Evolutionary conservation across 768 basidiomycete genomes (phyloP).

Genomic region (Mrakia gelida): DNA sequence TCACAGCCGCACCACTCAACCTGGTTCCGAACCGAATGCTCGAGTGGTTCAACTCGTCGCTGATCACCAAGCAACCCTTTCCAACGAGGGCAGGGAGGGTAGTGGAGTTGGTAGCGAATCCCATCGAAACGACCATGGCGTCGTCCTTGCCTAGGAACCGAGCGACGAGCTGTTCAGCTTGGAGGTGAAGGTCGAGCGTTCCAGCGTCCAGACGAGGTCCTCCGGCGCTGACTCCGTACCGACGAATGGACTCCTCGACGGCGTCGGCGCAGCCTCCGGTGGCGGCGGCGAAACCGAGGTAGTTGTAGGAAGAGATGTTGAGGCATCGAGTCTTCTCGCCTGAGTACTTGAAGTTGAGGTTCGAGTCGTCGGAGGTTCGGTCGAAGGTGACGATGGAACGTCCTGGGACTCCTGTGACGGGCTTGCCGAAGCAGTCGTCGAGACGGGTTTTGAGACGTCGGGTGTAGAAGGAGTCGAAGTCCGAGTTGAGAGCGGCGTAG

Average conservation of each 20-base stretch:
- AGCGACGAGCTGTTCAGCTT: constrained; percentile 80
- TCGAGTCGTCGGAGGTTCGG: constrained; percentile 75
- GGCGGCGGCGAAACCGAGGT: constrained; percentile 94
- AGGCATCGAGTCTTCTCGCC: constrained; percentile 77
- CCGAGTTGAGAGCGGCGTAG: constrained; percentile 92
- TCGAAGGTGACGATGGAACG: constrained; percentile 84
- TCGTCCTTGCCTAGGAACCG: constrained; percentile 87
- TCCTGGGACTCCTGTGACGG: constrained; percentile 90
- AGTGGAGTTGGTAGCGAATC: constrained; percentile 52
- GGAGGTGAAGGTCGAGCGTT: constrained; percentile 74
- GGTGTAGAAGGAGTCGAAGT: constrained; percentile 99
- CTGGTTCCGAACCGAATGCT: constrained; percentile 90
- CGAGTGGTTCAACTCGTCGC: constrained; percentile 94
- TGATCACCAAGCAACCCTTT: constrained; percentile 91
- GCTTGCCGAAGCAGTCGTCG: constrained; percentile 91
- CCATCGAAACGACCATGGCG: constrained; percentile 68
- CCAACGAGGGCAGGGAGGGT: constrained; percentile 83
- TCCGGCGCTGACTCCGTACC: constrained; percentile 73
- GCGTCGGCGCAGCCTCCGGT: constrained; percentile 91
- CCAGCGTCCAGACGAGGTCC: constrained; percentile 79
- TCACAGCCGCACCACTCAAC: constrained; percentile 77
- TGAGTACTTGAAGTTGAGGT: constrained; percentile 68
- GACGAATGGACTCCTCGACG: constrained; percentile 73
- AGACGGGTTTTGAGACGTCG: constrained; percentile 89
- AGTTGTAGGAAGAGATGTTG: constrained; percentile 98